Evolutionary conservation across 2,329 filamentous ascomycete genomes (phyloP).

Genomic region (Pseudogymnoascus sp.): DNA sequence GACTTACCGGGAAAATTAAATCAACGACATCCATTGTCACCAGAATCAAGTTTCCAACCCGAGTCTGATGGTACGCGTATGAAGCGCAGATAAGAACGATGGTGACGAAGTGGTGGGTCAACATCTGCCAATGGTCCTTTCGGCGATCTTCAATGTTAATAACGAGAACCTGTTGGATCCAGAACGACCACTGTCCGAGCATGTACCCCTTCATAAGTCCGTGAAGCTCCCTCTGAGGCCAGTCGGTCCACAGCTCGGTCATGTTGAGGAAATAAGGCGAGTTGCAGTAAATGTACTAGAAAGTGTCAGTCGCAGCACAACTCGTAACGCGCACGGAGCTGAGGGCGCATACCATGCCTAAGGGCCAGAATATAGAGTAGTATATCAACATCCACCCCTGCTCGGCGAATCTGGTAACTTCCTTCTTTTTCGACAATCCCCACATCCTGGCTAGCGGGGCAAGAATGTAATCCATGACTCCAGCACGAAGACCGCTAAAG

Average conservation of each 20-base stretch:
- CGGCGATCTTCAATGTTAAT: slow-evolving; percentile 90
- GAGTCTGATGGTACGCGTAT: slow-evolving; percentile 80
- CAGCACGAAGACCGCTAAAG: slow-evolving; percentile 79
- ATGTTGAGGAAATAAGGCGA: slow-evolving; percentile 74
- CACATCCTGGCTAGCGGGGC: slow-evolving; percentile 64
- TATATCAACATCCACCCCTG: slow-evolving; percentile 89
- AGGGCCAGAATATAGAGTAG: slow-evolving; percentile 70
- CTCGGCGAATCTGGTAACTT: slow-evolving; percentile 77
- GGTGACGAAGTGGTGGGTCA: slow-evolving; percentile 88
- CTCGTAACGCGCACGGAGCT: background rate
- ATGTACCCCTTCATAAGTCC: slow-evolving; percentile 82
- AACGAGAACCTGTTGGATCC: slow-evolving; percentile 87
- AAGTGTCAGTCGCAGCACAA: slow-evolving; percentile 17
- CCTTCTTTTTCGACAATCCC: slow-evolving; percentile 70
- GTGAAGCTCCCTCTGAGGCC: slow-evolving; percentile 68
- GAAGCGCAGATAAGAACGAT: slow-evolving; percentile 69
- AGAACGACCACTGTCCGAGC: slow-evolving; percentile 83
- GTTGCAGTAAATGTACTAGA: slow-evolving; percentile 68
- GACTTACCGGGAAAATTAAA: slow-evolving; percentile 72
- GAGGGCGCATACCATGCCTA: slow-evolving; percentile 63
- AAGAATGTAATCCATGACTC: slow-evolving; percentile 78
- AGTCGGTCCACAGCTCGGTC: slow-evolving; percentile 71
- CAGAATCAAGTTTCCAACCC: slow-evolving; percentile 80
- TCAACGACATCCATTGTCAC: slow-evolving; percentile 93
- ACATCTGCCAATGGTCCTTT: slow-evolving; percentile 96